phyloP scores from a whole-genome alignment of 2,329 filamentous ascomycete species.

The Plectosphaerella cucumerina region DNA sequence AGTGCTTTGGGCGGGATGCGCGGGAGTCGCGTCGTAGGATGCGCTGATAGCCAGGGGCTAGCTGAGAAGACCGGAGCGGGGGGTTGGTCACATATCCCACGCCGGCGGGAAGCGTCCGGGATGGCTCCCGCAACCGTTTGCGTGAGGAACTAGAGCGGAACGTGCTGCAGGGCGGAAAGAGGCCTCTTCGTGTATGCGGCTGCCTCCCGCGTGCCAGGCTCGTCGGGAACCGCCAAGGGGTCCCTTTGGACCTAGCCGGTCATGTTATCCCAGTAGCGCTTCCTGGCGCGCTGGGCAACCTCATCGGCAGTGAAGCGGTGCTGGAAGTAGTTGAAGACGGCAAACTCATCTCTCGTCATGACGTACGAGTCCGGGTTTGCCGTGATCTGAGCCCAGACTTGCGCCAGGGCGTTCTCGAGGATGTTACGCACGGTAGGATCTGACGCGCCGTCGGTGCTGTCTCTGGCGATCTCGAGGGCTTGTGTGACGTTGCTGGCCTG shows the following conservation, averaged over 20 bases:
- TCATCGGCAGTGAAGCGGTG: conserved; percentile 55
- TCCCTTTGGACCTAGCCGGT: neutral
- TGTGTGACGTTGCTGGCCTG: conserved; percentile 47
- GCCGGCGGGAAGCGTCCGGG: too few species aligned
- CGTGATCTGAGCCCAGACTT: conserved; percentile 66
- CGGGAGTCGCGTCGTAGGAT: too few species aligned
- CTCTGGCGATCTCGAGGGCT: conserved; percentile 72
- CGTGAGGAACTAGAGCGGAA: neutral
- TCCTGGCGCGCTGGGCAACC: conserved; percentile 42
- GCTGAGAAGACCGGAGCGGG: too few species aligned
- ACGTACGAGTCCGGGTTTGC: conserved; percentile 65
- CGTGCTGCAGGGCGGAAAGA: neutral
- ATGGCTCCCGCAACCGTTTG: too few species aligned
- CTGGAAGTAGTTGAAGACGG: conserved; percentile 83
- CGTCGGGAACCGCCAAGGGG: neutral
- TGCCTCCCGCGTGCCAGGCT: neutral
- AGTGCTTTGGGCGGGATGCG: too few species aligned
- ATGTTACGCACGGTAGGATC: conserved; percentile 60
- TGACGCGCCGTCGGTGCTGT: conserved; percentile 61
- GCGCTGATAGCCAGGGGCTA: too few species aligned
- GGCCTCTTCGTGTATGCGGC: neutral
- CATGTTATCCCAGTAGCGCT: conserved; percentile 49
- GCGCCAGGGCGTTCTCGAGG: conserved; percentile 59
- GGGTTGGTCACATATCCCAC: too few species aligned
- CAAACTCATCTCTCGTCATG: conserved; percentile 73